Base-by-base conservation (phyloP, 805 yeast species). In the Sugiyamaella mastotermitis region DNA sequence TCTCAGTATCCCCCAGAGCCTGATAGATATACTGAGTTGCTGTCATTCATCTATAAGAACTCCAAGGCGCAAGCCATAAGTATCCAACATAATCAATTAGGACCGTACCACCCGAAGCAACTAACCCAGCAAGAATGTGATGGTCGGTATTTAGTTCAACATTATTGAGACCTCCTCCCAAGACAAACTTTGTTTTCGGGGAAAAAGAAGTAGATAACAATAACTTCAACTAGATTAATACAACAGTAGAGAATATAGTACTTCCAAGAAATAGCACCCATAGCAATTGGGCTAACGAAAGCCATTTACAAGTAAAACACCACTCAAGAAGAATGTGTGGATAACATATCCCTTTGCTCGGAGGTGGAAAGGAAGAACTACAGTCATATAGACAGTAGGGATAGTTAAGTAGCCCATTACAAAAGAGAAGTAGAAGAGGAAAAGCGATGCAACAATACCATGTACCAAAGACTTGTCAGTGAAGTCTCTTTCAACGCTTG, bases 161-260 rank as follows among this genome's bases (percentile, higher is more conserved):
- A n/a, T n/a, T n/a, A n/a, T n/a, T n/a, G n/a, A n/a, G 30, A 65
- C 66, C 45, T 67, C 71, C 46, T 66, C 72, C 53, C 67, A 62
- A 6, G 67, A 56, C 44, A 55, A 53, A 10, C 69, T 69, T 60
- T 47, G 9, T 72, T 67, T 48, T 66, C 72, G 14, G 64, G 66
- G 55, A 53, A 66, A 42, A 55, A 48, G 45, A 62, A 53, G 46
- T 54, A 55, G 15, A 56, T 60, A 20, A 59, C 38, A 5, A 50
- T 42, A 35, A 60, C 48, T 38, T 62, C 60, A 23, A 58, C 57
- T 2, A 54, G 57, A 21, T 44, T 36, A 48, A 46, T 38, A 28
- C 40, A 37, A 28, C 40, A 26, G 41, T 46, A 50, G 3, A 67
- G 69, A 43, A 67, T 63, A 47, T 67, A 68, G 58, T 66, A 67